Evolutionary conservation across 164 flowering plant genomes (phyloP), one percentile per base, ranked within the genome.

Genomic region (Litsea cubeba): DNA sequence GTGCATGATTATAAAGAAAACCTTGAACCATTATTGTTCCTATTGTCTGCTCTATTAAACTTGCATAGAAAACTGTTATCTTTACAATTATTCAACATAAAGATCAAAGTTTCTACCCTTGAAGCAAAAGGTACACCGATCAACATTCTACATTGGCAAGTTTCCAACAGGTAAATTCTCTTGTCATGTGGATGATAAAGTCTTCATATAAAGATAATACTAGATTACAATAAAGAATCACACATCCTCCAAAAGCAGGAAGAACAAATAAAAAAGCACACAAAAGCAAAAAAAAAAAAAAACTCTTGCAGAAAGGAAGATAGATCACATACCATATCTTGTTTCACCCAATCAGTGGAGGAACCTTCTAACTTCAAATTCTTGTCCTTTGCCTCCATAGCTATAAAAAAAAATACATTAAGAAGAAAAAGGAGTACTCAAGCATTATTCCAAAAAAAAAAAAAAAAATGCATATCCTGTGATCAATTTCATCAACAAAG

Each of bases 271-370:
- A 54, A 54, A 11, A 63, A 24, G 28, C 24, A 17, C 66, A 22
- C 24, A 63, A 63, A 22, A 8, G 23, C 26, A 22, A 63, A 11
- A 20, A 10, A 8, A 17, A 62, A 10, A 20, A 63, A 17, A 12
- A 8, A n/a, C 65, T 17, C 66, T 17, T 8, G 12, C 18, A 63
- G 24, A 22, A 63, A 22, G 22, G 12, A 63, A 10, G 12, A 22
- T 20, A 63, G 24, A 24, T 63, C 18, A 63, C 66, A 22, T 68
- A 68, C 71, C 54, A n/a, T 23, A 68, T 68, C 71, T n/a, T 40
- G 23, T 10, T 68, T 68, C 22, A 40, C 3, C 71, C 2, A 46
- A 68, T 3, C 17, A 68, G 51, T 2, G n/a, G 46, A 40, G 26
- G 71, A 68, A 40, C 46, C 46, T 40, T 40, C 71, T 22, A 12